These are phyloP conservation scores for Mycena vulgaris DNA, from an alignment of 768 basidiomycete species.

Conservation along the genomic window DNA sequence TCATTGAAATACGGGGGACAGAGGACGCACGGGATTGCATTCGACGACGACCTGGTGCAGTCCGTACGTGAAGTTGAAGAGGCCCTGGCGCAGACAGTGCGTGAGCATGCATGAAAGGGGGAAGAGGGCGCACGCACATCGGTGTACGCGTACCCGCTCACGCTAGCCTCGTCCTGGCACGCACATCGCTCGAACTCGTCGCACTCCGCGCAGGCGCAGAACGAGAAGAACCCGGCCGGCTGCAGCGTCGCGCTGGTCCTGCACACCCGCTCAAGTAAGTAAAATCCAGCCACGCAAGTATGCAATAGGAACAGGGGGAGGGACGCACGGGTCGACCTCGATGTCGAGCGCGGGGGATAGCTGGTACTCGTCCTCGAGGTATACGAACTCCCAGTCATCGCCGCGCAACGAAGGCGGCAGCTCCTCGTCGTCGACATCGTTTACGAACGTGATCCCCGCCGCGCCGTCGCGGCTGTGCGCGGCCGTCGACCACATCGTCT, in stretches of 20 bases:
- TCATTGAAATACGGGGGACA: neutral
- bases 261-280: too few species aligned
- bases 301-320: too few species aligned
- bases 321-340: neutral
- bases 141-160: conserved; percentile 20
- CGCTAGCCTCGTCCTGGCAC: neutral
- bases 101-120: neutral
- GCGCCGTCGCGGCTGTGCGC: conserved; percentile 5
- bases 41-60: conserved; percentile 38
- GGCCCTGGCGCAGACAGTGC: conserved; percentile 10
- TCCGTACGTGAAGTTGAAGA: conserved; percentile 34
- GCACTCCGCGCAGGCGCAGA: neutral
- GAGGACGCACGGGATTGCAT: conserved; percentile 40
- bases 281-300: too few species aligned
- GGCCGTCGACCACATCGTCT: conserved; percentile 17
- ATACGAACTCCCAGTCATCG: conserved; percentile 11
- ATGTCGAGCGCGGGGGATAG: neutral
- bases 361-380: conserved; percentile 34
- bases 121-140: conserved; percentile 8
- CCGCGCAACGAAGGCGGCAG: conserved; percentile 10
- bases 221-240: neutral
- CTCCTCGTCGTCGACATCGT: conserved; percentile 35
- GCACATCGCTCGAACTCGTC: neutral
- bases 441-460: conserved; percentile 27
- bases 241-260: neutral